Evolutionary conservation across 371 early-diverging fungal species (phyloP).

Genomic region (Choanephora cucurbitarum): DNA sequence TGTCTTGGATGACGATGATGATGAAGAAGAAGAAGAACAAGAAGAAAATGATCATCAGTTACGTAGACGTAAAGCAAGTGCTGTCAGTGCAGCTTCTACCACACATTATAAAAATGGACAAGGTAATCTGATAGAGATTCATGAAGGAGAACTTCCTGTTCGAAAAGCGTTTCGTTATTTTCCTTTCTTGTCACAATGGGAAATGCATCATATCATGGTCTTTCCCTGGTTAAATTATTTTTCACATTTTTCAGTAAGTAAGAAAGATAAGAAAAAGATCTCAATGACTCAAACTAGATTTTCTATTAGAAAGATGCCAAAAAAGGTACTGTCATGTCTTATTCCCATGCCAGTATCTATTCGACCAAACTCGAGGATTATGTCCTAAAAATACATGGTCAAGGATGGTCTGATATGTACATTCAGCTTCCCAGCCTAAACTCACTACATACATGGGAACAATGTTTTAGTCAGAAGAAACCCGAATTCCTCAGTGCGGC

Average conservation of each 20-base stretch:
- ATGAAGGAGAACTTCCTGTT: slow-evolving; percentile 56
- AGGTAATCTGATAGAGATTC: slow-evolving; percentile 32
- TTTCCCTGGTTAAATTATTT: slow-evolving; percentile 59
- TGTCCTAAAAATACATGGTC: slow-evolving; percentile 54
- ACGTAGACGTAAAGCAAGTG: slow-evolving; percentile 15
- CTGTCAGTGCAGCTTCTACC: slow-evolving; percentile 6
- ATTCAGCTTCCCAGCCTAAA: slow-evolving; percentile 54
- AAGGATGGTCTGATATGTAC: slow-evolving; percentile 51
- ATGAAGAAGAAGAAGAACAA: slow-evolving; percentile 7
- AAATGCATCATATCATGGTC: slow-evolving; percentile 60
- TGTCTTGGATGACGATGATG: slow-evolving; percentile 12
- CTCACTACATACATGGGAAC: slow-evolving; percentile 51
- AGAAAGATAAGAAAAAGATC: no score
- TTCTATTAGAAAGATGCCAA: slow-evolving; percentile 48
- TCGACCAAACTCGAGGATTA: slow-evolving; percentile 51
- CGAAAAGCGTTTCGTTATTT: slow-evolving; percentile 56
- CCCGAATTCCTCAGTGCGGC: slow-evolving; percentile 18
- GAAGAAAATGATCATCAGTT: slow-evolving; percentile 4
- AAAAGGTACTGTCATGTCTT: slow-evolving; percentile 51
- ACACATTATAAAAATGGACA: neutral
- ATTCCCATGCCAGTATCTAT: slow-evolving; percentile 44
- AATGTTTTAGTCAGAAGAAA: slow-evolving; percentile 36
- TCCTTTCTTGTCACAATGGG: slow-evolving; percentile 57
- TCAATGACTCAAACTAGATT: no score
- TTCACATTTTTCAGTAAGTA: slow-evolving; percentile 52